Conservation (phyloP, 352 stramenopile species). For the Labyrinthula sp. region DNA sequence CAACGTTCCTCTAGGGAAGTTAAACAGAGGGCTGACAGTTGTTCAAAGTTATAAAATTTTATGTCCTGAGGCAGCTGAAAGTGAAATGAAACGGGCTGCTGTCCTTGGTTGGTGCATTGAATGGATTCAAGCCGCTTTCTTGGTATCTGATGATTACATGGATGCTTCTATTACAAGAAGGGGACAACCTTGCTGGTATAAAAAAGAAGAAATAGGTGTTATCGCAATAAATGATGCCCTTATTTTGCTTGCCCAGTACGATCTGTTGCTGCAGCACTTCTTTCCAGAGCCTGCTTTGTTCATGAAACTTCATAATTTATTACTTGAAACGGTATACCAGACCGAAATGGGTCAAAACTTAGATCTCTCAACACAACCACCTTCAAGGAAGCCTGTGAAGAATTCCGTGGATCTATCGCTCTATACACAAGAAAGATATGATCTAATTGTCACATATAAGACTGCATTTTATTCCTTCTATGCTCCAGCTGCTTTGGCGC, state of each 20-base stretch:
- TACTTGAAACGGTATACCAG: slow-evolving; percentile 78
- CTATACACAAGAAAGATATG: slow-evolving; percentile 75
- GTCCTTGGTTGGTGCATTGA: slow-evolving; percentile 94
- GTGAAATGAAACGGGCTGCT: slow-evolving; percentile 40
- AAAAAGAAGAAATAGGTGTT: slow-evolving; percentile 41
- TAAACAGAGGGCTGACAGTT: slow-evolving; percentile 89
- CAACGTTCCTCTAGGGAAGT: slow-evolving; percentile 89
- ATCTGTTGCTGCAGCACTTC: slow-evolving; percentile 52
- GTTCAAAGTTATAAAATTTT: too few relatives aligned
- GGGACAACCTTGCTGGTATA: slow-evolving; percentile 90
- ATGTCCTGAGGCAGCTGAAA: slow-evolving; percentile 21
- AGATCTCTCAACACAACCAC: slow-evolving; percentile 39
- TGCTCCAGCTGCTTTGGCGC: slow-evolving; percentile 68
- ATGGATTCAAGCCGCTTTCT: slow-evolving; percentile 95
- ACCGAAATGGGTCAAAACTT: slow-evolving; percentile 82
- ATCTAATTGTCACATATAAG: slow-evolving; percentile 89
- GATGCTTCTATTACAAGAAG: slow-evolving; percentile 77
- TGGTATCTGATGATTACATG: slow-evolving; percentile 97
- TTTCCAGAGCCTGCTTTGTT: slow-evolving; percentile 60
- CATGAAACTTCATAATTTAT: slow-evolving; percentile 79
- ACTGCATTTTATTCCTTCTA: slow-evolving; percentile 99
- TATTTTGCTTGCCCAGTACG: slow-evolving; percentile 46
- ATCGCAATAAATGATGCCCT: slow-evolving; percentile 31
- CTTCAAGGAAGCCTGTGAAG: slow-evolving; percentile 46
- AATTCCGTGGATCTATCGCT: slow-evolving; percentile 52